Conservation (phyloP, 441 rosid genomes). For the Monsonia emarginata region DNA sequence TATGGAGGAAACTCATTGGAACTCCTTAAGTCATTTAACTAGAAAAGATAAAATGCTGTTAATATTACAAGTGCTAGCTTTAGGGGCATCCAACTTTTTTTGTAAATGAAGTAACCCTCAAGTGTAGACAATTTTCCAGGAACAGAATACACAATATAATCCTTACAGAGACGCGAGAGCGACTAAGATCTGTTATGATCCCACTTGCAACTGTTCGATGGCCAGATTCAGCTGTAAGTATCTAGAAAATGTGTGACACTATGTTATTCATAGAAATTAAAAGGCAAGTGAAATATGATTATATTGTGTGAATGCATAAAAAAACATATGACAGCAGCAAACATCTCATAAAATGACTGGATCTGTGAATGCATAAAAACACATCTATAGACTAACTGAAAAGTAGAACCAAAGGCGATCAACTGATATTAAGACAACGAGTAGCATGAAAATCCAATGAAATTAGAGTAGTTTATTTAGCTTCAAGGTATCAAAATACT, state of each 20-base stretch:
- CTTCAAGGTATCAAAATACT: background rate
- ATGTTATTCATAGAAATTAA: slow-evolving; percentile 10
- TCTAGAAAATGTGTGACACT: slow-evolving; percentile 29
- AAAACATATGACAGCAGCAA: background rate
- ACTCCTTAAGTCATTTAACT: slow-evolving; percentile 15
- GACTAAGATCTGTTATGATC: slow-evolving; percentile 54
- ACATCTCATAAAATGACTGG: background rate
- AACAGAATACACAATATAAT: slow-evolving; percentile 13
- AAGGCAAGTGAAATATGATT: slow-evolving; percentile 7
- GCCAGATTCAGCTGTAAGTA: slow-evolving; percentile 59
- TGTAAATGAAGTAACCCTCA: slow-evolving; percentile 8
- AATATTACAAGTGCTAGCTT: slow-evolving; percentile 7
- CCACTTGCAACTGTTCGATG: slow-evolving; percentile 63
- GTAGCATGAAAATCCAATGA: background rate
- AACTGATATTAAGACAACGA: background rate
- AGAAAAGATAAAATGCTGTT: slow-evolving; percentile 13
- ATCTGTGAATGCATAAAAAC: background rate
- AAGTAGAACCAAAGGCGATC: background rate
- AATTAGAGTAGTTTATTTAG: slow-evolving; percentile 2
- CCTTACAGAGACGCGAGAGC: slow-evolving; percentile 71
- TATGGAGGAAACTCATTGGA: slow-evolving; percentile 18
- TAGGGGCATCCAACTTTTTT: slow-evolving; percentile 2
- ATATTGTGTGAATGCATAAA: too few relatives aligned
- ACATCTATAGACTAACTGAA: background rate
- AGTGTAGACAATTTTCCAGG: slow-evolving; percentile 1